phyloP scores from a whole-genome alignment of 1,284 basidiomycete species.

The Trametes pubescens region DNA sequence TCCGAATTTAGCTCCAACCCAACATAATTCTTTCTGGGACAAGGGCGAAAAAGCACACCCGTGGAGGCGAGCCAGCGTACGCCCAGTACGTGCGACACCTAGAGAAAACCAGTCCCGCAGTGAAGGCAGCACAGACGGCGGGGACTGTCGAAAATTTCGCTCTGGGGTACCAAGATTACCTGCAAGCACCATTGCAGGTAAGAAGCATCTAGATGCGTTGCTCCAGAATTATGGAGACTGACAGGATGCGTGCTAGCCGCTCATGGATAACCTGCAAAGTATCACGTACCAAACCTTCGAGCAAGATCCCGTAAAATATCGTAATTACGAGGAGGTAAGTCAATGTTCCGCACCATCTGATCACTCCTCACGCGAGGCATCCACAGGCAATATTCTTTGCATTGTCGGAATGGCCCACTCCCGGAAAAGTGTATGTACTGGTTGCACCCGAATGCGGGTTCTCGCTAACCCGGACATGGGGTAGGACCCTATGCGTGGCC shows the following conservation, averaged over 20 bases:
- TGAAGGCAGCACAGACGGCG: slow-evolving; percentile 63
- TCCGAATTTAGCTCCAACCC: slow-evolving; percentile 74
- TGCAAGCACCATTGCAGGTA: slow-evolving; percentile 95
- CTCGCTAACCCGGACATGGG: slow-evolving; percentile 15
- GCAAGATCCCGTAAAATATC: slow-evolving; percentile 96
- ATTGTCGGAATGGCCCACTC: slow-evolving; percentile 72
- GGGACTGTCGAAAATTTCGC: slow-evolving; percentile 91
- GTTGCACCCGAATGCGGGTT: slow-evolving; percentile 6
- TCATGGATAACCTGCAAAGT: slow-evolving; percentile 97
- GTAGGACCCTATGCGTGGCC: slow-evolving; percentile 87
- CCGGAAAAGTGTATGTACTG: slow-evolving; percentile 62
- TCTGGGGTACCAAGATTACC: slow-evolving; percentile 92
- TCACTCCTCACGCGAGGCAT: slow-evolving; percentile 12
- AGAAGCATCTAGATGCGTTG: slow-evolving; percentile 11
- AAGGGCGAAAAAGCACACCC: slow-evolving; percentile 66
- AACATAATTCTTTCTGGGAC: slow-evolving; percentile 83
- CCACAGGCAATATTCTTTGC: slow-evolving; percentile 82
- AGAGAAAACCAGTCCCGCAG: slow-evolving; percentile 75
- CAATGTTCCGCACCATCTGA: background rate
- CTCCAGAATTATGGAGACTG: background rate
- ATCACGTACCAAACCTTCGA: slow-evolving; percentile 98
- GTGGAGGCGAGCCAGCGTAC: slow-evolving; percentile 89
- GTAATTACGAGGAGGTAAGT: slow-evolving; percentile 90
- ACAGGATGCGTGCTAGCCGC: slow-evolving; percentile 62
- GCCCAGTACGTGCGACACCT: slow-evolving; percentile 89